A percentile compares a stretch with the other conserved stretches of the same genome.
These are phyloP conservation scores for Allomyces macrogynus DNA, from an alignment of 192 early-diverging fungal species.

Conservation along the genomic window DNA sequence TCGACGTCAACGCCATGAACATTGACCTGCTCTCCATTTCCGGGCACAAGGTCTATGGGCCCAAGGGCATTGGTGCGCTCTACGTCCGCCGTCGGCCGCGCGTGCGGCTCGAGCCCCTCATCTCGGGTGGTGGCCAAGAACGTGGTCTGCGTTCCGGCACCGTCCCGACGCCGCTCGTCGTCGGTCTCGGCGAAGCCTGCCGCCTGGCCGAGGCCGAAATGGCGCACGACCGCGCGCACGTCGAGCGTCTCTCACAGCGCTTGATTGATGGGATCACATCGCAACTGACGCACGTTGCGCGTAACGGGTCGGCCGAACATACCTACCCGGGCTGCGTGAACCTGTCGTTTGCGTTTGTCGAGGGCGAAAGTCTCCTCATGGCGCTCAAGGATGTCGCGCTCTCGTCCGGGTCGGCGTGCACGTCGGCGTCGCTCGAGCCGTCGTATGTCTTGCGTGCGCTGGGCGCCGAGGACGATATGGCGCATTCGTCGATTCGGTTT, in stretches of 20 bases:
- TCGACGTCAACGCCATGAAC: slow-evolving; percentile 80
- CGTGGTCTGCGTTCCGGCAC: slow-evolving; percentile 84
- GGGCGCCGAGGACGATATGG: slow-evolving; percentile 92
- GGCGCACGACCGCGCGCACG: slow-evolving; percentile 55
- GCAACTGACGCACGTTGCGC: slow-evolving; percentile 56
- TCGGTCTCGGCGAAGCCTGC: slow-evolving; percentile 80
- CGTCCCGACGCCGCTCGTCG: slow-evolving; percentile 70
- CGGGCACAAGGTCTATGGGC: slow-evolving; percentile 96
- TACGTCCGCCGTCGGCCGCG: slow-evolving; percentile 84
- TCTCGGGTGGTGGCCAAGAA: slow-evolving; percentile 90
- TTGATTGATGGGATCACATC: slow-evolving; percentile 62
- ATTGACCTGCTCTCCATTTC: slow-evolving; percentile 89
- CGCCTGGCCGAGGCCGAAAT: slow-evolving; percentile 58
- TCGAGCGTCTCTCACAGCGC: slow-evolving; percentile 49
- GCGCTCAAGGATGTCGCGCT: slow-evolving; percentile 93
- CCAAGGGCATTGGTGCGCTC: slow-evolving; percentile 83
- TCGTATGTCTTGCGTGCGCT: slow-evolving; percentile 88
- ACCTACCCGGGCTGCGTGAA: slow-evolving; percentile 87
- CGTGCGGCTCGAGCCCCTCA: slow-evolving; percentile 74
- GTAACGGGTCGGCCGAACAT: slow-evolving; percentile 65
- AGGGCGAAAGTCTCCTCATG: slow-evolving; percentile 95
- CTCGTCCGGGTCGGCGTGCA: slow-evolving; percentile 87
- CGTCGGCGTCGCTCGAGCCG: slow-evolving; percentile 85
- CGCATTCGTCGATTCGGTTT: slow-evolving; percentile 85
- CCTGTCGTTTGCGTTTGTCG: slow-evolving; percentile 86